A percentile compares a stretch with the other conserved stretches of the same genome.
phyloP scores from a whole-genome alignment of 768 basidiomycete species.

The Cantharellus cinnabarinus region DNA sequence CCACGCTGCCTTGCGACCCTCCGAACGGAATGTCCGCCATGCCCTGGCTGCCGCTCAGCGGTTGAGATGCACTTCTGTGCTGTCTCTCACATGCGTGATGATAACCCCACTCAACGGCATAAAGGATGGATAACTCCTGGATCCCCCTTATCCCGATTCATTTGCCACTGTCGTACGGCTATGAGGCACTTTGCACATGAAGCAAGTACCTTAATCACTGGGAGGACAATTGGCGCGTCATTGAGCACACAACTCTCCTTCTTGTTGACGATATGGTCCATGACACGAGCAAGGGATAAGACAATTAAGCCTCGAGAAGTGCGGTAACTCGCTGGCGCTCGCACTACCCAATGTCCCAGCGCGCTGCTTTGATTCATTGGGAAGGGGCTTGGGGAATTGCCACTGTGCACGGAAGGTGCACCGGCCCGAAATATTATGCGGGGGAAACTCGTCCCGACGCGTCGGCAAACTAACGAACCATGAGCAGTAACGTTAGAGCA shows the following conservation, averaged over 20 bases:
- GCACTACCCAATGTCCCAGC: too few species aligned
- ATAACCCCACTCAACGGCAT: not conserved
- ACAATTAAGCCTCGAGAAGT: not conserved
- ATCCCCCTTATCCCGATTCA: not conserved
- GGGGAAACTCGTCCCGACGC: too few species aligned
- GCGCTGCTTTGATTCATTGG: too few species aligned
- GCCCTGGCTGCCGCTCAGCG: constrained; percentile 10
- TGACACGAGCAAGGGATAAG: constrained; percentile 4
- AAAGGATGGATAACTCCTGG: not conserved
- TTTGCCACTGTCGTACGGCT: not conserved
- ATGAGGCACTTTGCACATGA: not conserved
- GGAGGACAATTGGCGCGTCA: constrained; percentile 1
- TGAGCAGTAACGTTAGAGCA: too few species aligned
- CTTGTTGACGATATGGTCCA: constrained; percentile 5
- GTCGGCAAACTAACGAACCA: too few species aligned
- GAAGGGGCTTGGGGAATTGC: too few species aligned
- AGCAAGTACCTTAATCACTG: not conserved
- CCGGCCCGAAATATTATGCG: too few species aligned
- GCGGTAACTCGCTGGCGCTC: too few species aligned
- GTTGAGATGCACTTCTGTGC: constrained; percentile 7
- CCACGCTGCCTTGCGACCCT: constrained; percentile 2
- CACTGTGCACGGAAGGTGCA: too few species aligned
- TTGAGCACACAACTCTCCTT: constrained; percentile 6
- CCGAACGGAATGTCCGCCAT: constrained; percentile 10
- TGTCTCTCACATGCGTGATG: not conserved